Evolutionary conservation across 1,284 basidiomycete species (phyloP).

Genomic region (Puccinia triticina): DNA sequence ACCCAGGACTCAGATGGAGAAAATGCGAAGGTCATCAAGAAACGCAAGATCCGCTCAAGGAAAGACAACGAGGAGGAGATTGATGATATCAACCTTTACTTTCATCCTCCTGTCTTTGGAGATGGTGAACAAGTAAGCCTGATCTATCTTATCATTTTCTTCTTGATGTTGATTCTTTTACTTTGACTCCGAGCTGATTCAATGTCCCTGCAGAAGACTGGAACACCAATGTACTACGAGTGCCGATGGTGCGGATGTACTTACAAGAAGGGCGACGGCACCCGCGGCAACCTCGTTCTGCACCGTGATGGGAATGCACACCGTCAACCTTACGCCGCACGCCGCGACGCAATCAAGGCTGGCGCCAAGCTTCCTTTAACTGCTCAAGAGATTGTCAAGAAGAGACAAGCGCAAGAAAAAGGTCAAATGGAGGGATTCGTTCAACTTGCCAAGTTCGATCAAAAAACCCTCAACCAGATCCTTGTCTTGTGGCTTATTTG

Average conservation of each 20-base stretch:
- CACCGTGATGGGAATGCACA: not conserved
- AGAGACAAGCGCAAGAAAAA: not conserved
- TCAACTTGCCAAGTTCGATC: not conserved
- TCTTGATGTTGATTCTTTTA: no score
- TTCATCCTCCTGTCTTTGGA: no score
- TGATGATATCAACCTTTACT: no score
- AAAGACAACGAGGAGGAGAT: no score
- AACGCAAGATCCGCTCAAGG: no score
- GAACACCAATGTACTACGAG: not conserved
- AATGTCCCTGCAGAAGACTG: not conserved
- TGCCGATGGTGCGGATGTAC: not conserved
- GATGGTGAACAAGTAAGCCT: no score
- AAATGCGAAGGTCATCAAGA: no score
- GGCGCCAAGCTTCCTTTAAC: conserved; percentile 6
- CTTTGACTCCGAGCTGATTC: not conserved
- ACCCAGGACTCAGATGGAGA: no score
- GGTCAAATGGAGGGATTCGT: not conserved
- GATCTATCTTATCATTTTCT: no score
- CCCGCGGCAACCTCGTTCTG: not conserved
- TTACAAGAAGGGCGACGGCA: not conserved
- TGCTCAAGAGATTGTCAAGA: not conserved
- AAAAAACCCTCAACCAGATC: not conserved
- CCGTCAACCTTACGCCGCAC: not conserved
- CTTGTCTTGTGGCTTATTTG: conserved; percentile 9
- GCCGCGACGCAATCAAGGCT: not conserved